These are phyloP conservation scores for Camellia sinensis DNA, from an alignment of 148 eudicot species.

Conservation along the genomic window DNA sequence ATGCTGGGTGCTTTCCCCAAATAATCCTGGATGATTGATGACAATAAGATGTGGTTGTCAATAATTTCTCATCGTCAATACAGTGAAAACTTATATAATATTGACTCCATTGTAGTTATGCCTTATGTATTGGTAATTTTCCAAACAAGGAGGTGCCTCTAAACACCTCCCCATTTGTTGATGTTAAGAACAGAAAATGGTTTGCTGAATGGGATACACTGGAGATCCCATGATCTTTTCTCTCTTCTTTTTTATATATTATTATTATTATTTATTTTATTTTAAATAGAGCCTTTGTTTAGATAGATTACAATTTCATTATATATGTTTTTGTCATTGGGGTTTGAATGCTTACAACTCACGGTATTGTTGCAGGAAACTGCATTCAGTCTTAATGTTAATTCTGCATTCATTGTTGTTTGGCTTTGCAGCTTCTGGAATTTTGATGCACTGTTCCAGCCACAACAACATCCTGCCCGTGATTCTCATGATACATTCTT, in stretches of 20 bases:
- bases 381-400: background rate
- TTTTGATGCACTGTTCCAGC: conserved; percentile 92
- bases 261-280: too few relatives aligned
- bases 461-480: conserved; percentile 98
- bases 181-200: background rate
- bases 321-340: background rate
- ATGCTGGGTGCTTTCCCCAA: background rate
- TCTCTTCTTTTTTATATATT: background rate
- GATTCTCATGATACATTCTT: conserved; percentile 97
- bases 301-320: background rate
- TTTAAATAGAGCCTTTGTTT: background rate
- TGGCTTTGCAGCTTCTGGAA: conserved; percentile 79
- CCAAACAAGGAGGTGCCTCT: background rate
- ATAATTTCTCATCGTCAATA: background rate
- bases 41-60: background rate
- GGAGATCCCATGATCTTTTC: background rate
- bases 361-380: background rate
- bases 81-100: background rate
- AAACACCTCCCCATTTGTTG: background rate
- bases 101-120: background rate
- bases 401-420: background rate
- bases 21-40: conserved; percentile 11
- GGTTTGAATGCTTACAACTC: background rate
- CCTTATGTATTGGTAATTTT: background rate
- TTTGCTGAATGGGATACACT: background rate